A percentile compares a stretch with the other conserved stretches of the same genome.
Conservation (phyloP, 306 rosid genomes). For the Trifolium pratense region DNA sequence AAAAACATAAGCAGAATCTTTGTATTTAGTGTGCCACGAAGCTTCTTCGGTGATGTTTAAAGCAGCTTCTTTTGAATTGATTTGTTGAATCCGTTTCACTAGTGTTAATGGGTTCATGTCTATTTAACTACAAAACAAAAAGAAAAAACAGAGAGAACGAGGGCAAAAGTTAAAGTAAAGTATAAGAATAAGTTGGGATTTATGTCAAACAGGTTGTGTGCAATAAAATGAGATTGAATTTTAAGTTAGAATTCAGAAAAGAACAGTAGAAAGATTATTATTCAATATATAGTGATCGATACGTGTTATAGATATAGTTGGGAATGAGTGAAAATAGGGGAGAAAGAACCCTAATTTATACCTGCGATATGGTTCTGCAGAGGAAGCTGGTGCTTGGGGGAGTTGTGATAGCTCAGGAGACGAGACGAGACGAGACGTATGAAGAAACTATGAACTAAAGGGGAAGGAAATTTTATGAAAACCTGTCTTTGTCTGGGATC, state of each 20-base stretch:
- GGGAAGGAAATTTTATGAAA: no score
- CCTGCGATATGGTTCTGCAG: no score
- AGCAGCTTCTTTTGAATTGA: conserved; percentile 76
- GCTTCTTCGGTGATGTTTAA: conserved; percentile 79
- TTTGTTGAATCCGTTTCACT: conserved; percentile 83
- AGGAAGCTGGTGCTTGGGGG: no score
- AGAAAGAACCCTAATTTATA: no score
- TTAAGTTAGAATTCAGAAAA: not conserved
- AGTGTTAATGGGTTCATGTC: conserved; percentile 90
- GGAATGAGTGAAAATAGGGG: no score
- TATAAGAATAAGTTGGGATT: not conserved
- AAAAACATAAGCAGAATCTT: conserved; percentile 82
- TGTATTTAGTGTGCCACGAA: conserved; percentile 92
- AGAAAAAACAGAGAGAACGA: not conserved
- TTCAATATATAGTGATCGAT: no score
- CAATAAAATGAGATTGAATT: not conserved
- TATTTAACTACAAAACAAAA: not conserved
- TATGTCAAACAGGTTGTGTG: conserved; percentile 19
- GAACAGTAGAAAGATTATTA: not conserved
- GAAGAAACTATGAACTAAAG: no score
- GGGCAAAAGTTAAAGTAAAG: not conserved
- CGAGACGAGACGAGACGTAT: no score
- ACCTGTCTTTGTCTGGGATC: no score
- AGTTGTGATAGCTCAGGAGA: no score
- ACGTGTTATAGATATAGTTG: no score